Conservation (phyloP, 768 basidiomycete genomes). For the Suillus lakei region DNA sequence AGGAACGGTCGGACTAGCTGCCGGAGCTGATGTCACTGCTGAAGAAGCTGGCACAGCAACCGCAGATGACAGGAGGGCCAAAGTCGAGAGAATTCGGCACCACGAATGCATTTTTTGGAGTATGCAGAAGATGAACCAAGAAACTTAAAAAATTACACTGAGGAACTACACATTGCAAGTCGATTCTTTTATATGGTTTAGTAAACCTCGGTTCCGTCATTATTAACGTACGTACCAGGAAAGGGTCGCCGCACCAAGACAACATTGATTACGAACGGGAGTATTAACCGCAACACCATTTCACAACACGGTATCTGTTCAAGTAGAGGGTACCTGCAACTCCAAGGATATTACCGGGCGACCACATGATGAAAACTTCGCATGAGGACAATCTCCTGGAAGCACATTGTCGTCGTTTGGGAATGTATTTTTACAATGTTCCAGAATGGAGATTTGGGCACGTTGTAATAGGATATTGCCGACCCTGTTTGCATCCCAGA, state of each 20-base stretch:
- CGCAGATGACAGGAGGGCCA: constrained; percentile 25
- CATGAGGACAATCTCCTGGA: neutral
- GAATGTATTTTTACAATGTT: neutral
- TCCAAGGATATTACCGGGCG: neutral
- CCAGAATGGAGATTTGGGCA: neutral
- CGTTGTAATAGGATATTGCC: too few species aligned
- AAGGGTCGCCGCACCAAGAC: constrained; percentile 11
- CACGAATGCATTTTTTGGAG: constrained; percentile 30
- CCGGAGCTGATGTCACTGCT: constrained; percentile 30
- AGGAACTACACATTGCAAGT: neutral
- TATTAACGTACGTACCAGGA: constrained; percentile 13
- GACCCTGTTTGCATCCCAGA: neutral
- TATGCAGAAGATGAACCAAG: constrained; percentile 14
- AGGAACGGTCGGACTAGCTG: constrained; percentile 47
- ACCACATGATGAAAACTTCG: neutral
- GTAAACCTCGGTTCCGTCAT: constrained; percentile 13
- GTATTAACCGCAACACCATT: neutral
- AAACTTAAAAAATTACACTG: constrained; percentile 28
- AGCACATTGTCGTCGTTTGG: neutral
- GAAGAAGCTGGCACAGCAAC: constrained; percentile 26
- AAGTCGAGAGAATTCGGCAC: constrained; percentile 31
- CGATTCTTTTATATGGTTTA: constrained; percentile 28
- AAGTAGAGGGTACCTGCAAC: too few species aligned
- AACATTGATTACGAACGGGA: constrained; percentile 9
- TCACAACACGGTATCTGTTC: neutral